Percentiles rank a stretch among this genome's conserved stretches.
Conservation (phyloP, 768 basidiomycete species). For the Galerina marginata region DNA sequence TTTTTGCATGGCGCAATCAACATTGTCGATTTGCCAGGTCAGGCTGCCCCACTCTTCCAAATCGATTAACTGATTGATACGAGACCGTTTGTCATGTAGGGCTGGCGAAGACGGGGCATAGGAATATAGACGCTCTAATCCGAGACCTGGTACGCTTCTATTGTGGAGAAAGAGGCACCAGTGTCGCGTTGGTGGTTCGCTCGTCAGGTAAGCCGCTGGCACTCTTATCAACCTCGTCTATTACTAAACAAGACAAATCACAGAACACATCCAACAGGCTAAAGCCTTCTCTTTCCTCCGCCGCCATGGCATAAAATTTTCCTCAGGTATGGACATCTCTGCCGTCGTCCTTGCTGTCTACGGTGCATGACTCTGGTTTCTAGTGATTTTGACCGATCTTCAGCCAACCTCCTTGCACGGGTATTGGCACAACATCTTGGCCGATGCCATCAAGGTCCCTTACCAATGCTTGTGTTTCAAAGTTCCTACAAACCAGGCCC, state of each 20-base stretch:
- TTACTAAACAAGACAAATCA: background rate
- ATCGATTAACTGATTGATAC: too few species aligned
- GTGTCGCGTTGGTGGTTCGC: background rate
- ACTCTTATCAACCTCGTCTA: background rate
- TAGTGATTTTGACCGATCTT: too few species aligned
- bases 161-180: background rate
- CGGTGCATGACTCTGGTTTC: too few species aligned
- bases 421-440: too few species aligned
- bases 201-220: background rate
- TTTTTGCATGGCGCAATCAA: background rate
- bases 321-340: too few species aligned
- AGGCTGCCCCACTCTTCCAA: background rate
- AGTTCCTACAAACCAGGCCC: too few species aligned
- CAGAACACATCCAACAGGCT: background rate
- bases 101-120: background rate
- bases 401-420: too few species aligned
- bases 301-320: too few species aligned
- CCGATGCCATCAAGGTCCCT: background rate
- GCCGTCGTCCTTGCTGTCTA: too few species aligned
- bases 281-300: background rate
- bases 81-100: background rate
- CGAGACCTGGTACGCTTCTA: background rate
- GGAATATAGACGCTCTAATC: background rate
- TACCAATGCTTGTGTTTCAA: too few species aligned
- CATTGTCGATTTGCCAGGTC: background rate